Evolutionary conservation across 148 eudicot species (phyloP).

Genomic region (Bassia scoparia): DNA sequence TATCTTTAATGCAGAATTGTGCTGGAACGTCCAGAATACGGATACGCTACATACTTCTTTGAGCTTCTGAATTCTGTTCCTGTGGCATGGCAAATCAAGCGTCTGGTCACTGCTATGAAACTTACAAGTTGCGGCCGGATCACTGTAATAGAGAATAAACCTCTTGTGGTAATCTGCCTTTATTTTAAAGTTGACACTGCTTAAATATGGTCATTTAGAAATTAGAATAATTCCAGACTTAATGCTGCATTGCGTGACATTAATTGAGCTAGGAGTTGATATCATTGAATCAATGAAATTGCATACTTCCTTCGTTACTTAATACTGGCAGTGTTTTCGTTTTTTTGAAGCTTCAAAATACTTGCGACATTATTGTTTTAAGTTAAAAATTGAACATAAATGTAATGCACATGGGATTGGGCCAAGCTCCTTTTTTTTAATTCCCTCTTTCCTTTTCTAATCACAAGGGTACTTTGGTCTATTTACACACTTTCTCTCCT

Average conservation of each 20-base stretch:
- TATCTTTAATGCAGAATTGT: constrained; percentile 66
- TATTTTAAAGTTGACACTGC: background rate
- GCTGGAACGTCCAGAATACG: constrained; percentile 98
- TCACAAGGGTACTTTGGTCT: too few relatives aligned
- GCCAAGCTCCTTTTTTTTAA: too few relatives aligned
- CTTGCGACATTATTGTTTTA: too few relatives aligned
- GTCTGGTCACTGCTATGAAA: constrained; percentile 88
- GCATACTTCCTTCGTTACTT: too few relatives aligned
- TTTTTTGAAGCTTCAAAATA: too few relatives aligned
- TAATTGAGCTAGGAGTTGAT: background rate
- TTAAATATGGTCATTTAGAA: background rate
- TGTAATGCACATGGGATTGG: too few relatives aligned
- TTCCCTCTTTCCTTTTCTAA: too few relatives aligned
- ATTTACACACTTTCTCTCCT: too few relatives aligned
- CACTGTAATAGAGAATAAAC: constrained; percentile 70
- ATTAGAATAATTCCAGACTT: background rate
- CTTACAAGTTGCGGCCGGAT: constrained; percentile 76
- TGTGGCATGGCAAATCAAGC: constrained; percentile 80
- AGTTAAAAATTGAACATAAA: too few relatives aligned
- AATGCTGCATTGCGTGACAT: background rate
- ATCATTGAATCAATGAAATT: background rate
- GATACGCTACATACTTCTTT: constrained; percentile 93
- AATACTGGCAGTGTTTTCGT: too few relatives aligned
- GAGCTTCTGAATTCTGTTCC: constrained; percentile 65
- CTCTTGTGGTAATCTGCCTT: constrained; percentile 52